phyloP scores from a whole-genome alignment of 352 stramenopile genomes.

The Phytophthora kernoviae region DNA sequence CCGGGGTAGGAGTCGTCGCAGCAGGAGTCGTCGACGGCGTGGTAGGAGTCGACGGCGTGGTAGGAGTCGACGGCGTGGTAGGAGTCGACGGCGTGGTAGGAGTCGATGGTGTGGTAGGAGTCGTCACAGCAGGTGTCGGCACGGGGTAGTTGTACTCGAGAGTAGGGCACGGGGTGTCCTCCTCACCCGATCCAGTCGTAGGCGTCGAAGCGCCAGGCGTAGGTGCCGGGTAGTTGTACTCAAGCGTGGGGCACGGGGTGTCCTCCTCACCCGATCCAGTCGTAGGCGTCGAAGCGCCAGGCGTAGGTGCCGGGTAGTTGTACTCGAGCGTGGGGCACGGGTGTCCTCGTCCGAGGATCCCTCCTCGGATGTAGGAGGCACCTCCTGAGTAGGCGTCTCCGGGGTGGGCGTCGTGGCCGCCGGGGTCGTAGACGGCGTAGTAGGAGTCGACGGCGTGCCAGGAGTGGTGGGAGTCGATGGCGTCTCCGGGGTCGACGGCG shows the following conservation, averaged over 20 bases:
- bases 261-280: slow-evolving; percentile 1
- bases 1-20: slow-evolving; percentile 1
- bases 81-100: slow-evolving; percentile 6
- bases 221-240: slow-evolving; percentile 24
- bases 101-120: background rate
- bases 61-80: slow-evolving; percentile 2
- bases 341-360: slow-evolving; percentile 22
- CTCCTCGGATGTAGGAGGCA: background rate
- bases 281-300: background rate
- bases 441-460: background rate
- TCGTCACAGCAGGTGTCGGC: slow-evolving; percentile 5
- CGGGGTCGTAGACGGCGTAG: slow-evolving; percentile 6
- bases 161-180: slow-evolving; percentile 19
- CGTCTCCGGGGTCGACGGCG: slow-evolving; percentile 4
- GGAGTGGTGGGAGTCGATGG: background rate
- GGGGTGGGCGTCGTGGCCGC: slow-evolving; percentile 4
- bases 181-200: slow-evolving; percentile 13
- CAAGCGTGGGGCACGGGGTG: slow-evolving; percentile 27
- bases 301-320: slow-evolving; percentile 23
- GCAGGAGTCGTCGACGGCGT: slow-evolving; percentile 3
- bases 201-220: slow-evolving; percentile 12
- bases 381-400: slow-evolving; percentile 8
- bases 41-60: background rate
- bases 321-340: slow-evolving; percentile 36
- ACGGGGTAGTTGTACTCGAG: slow-evolving; percentile 13